Base-by-base conservation (phyloP, 805 yeast species). In the Cyberlindnera xishuangbannaensis region DNA sequence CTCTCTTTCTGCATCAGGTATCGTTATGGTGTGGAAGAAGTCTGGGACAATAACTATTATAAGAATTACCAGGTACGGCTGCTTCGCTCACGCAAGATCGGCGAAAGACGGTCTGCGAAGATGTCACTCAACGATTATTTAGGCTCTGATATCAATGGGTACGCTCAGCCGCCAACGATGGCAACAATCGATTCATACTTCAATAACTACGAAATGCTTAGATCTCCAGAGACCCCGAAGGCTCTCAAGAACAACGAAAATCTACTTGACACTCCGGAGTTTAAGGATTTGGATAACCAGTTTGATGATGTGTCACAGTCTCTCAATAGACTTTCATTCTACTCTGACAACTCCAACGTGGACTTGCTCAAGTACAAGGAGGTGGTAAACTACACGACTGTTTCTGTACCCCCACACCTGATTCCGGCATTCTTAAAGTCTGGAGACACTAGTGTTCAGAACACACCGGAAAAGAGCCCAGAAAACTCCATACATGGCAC, bases 21-120 rank as follows among this genome's bases (percentile, higher is more conserved):
- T 24, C 38, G 50, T 11, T 47, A 52, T 29, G 35, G 35, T 6
- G 24, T 27, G 10, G 67, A 68, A 12, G 87, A 78, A 44, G 70
- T 53, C 50, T 85, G 95, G 95, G 95, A 85, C 55, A 85, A 83
- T 60, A 86, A 85, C 58, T 41, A 58, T 24, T 51, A 52, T 32
- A 53, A 58, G 28, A 85, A 85, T 58, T 85, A 81, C 56, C 66
- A 62, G 27, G 57, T 85, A 13, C 13, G 39, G 8, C 26, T 53
- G 23, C 40, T 39, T n/a, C 43, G 42, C 12, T 31, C 33, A 6
- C 40, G 39, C 20, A 31, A 22, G 18, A 24, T 14, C 5, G 39
- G 30, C n/a, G 30, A 14, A 4, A 29, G 30, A 2, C 28, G 34
- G 6, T 40, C 34, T 15, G 29, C 39, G 7, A 48, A 41, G 32